Evolutionary conservation across 495 filamentous ascomycete genomes (phyloP).

Genomic region (Sordaria brevicollis): DNA sequence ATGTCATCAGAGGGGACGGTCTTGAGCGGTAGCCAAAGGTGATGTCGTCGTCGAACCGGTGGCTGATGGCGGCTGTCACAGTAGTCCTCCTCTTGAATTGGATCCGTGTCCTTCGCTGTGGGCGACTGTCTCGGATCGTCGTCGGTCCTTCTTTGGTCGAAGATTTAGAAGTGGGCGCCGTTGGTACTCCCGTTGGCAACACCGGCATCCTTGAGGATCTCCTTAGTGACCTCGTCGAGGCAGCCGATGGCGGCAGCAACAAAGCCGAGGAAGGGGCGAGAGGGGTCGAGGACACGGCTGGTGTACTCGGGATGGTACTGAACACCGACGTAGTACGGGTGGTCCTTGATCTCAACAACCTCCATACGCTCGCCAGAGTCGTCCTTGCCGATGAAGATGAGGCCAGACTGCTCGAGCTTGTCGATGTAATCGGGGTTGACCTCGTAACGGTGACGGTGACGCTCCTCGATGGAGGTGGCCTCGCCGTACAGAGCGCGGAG

Average conservation of each 20-base stretch:
- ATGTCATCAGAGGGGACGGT: not conserved
- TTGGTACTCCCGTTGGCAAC: not conserved
- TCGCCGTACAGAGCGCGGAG: slow-evolving; percentile 65
- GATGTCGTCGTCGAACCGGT: not conserved
- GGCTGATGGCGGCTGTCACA: not conserved
- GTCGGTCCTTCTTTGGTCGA: not conserved
- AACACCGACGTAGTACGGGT: slow-evolving; percentile 73
- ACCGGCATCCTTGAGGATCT: not conserved
- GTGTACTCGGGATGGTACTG: slow-evolving; percentile 18
- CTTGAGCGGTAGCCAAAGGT: not conserved
- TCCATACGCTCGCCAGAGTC: slow-evolving; percentile 81
- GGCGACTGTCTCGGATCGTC: not conserved
- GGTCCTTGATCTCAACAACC: slow-evolving; percentile 77
- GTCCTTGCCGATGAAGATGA: slow-evolving; percentile 71
- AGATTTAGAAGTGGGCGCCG: not conserved
- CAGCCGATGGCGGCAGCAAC: slow-evolving; percentile 64
- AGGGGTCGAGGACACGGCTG: slow-evolving; percentile 38
- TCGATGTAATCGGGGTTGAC: slow-evolving; percentile 61
- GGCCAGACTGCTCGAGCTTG: slow-evolving; percentile 43
- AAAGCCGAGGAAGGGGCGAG: slow-evolving; percentile 75
- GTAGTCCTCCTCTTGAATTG: not conserved
- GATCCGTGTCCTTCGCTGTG: not conserved
- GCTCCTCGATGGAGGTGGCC: slow-evolving; percentile 45
- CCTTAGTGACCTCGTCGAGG: slow-evolving; percentile 34
- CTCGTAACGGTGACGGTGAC: slow-evolving; percentile 68